A percentile compares a stretch with the other conserved stretches of the same genome.
Conservation (phyloP, 2,329 filamentous ascomycete species). For the Fusarium denticulatum region DNA sequence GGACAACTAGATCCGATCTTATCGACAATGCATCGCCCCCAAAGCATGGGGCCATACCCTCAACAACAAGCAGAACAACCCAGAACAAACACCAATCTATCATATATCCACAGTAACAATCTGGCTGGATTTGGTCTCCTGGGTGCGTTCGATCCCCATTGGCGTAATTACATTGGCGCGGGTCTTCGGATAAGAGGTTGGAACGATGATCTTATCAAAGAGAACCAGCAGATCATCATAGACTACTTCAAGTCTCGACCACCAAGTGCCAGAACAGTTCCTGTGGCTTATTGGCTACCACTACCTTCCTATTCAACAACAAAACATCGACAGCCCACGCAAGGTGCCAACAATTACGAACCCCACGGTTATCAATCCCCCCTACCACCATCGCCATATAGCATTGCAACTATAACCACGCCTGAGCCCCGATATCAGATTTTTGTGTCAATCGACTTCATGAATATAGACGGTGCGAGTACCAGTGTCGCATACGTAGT, state of each 20-base stretch:
- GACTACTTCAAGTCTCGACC: not conserved
- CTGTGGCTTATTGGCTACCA: fast-evolving
- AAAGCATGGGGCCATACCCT: fast-evolving
- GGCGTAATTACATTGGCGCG: not conserved
- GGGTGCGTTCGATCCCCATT: not conserved
- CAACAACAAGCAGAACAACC: not conserved
- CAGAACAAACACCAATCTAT: fast-evolving
- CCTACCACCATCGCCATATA: not conserved
- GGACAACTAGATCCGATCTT: fast-evolving
- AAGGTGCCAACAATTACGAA: not conserved
- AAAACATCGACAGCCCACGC: not conserved
- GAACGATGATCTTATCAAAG: not conserved
- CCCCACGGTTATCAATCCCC: not conserved
- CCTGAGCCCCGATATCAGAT: fast-evolving
- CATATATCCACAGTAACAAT: fast-evolving
- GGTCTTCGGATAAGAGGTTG: not conserved
- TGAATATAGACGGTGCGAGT: fast-evolving
- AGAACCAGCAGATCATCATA: not conserved
- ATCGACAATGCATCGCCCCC: fast-evolving
- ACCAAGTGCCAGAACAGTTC: not conserved
- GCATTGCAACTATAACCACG: not conserved
- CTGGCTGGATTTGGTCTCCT: not conserved
- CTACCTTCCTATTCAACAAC: not conserved
- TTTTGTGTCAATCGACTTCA: not conserved
- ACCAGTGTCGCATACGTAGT: not conserved